A percentile compares a stretch with the other conserved stretches of the same genome.
These are phyloP conservation scores for Cryptomeria japonica DNA, from an alignment of 75 land plant species.

Conservation along the genomic window DNA sequence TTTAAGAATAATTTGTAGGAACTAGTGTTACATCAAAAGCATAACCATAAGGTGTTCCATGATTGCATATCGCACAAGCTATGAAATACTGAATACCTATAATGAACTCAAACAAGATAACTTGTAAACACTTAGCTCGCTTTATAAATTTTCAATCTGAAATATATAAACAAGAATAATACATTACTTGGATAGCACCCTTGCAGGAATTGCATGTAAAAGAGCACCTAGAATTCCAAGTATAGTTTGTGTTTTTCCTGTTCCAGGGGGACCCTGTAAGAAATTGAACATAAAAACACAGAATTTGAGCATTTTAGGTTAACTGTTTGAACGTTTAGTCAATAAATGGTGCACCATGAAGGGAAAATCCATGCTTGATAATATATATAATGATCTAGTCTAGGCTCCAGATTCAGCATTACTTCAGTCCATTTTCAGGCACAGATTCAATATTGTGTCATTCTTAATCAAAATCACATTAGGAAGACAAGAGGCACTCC, in stretches of 20 bases:
- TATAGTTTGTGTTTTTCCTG: constrained; percentile 98
- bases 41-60: not conserved
- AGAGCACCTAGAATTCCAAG: constrained; percentile 94
- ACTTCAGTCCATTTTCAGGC: not conserved
- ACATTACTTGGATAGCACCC: constrained; percentile 55
- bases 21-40: not conserved
- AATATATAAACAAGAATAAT: not conserved
- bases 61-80: not conserved
- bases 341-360: not conserved
- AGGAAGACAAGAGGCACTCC: not conserved
- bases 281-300: not conserved
- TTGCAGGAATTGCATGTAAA: constrained; percentile 84
- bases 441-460: not conserved
- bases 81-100: not conserved
- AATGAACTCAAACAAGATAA: constrained; percentile 2
- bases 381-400: not conserved
- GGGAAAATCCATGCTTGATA: not conserved
- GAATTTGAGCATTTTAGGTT: not conserved
- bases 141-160: not conserved
- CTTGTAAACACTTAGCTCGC: not conserved
- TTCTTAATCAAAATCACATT: not conserved
- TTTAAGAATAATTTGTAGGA: not conserved
- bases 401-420: not conserved
- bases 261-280: constrained; percentile 95
- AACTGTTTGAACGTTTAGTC: not conserved